Base-by-base conservation (phyloP, 495 filamentous ascomycete species). In the Talaromyces adpressus region DNA sequence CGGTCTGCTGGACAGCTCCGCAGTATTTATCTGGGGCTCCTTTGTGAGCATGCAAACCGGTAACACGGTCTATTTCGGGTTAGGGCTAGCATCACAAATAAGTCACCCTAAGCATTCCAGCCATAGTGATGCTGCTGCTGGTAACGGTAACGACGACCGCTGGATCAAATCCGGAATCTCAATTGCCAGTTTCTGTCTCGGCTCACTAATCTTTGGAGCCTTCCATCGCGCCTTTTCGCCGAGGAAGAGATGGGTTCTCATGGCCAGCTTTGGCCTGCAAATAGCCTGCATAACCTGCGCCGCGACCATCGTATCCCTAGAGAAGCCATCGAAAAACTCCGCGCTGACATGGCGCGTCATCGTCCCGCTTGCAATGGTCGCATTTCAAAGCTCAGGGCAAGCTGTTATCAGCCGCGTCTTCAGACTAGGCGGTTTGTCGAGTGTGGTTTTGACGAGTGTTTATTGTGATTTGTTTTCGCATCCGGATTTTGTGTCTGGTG, bases 11-110 rank as follows among this genome's bases (percentile, higher is more conserved):
- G 89, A 92, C 70, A 88, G 85, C 77, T 82, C 87, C 1, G 83
- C 87, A 8, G 85, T 89, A 57, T 86, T 84, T 27, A 86, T 86
- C 25, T 91, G 89, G 89, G 88, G 88, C 12, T 85, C 85, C 1
- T 91, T 92, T 67, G 88, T 89, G 25, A 88, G 84, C 66, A 91
- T 92, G 89, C 88, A 92, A 68, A 91, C 89, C 25, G 88, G 88
- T 78, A 92, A 92, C 71, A 90, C 89, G 0, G 84, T 92, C 16
- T 91, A 90, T 69, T 74, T 90, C 23, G 89, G 86, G 5, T 81
- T 92, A 5, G 89, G 89, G 0, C 69, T 91, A 1, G 76, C 81
- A 0, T 56, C 52, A 0, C 52, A 56, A 29, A 16, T 22, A 16
- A 29, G 52, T 8, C 27, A 53, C n/a, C 14, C 14, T 18, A 25